A percentile compares a stretch with the other conserved stretches of the same genome.
Evolutionary conservation across 208 protist genomes (phyloP).

Genomic region (Blastocrithidia nonstop): DNA sequence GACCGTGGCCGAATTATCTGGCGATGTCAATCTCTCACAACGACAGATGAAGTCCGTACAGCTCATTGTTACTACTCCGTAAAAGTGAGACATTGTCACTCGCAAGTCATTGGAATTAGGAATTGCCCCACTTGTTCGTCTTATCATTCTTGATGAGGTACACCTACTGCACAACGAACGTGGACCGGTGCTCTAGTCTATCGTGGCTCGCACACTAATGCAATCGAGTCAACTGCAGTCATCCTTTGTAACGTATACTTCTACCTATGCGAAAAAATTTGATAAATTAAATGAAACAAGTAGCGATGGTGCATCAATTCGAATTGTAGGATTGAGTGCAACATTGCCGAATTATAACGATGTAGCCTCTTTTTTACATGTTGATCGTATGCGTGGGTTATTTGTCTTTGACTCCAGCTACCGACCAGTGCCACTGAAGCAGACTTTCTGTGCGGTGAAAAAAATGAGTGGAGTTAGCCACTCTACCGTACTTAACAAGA

Average conservation of each 20-base stretch:
- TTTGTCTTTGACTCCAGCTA: slow-evolving; percentile 92
- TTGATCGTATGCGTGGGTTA: slow-evolving; percentile 85
- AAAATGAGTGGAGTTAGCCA: slow-evolving; percentile 90
- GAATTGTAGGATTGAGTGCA: slow-evolving; percentile 98
- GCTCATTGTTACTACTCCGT: slow-evolving; percentile 98
- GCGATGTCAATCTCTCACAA: slow-evolving; percentile 94
- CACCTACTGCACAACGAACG: slow-evolving; percentile 99
- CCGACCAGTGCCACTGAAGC: slow-evolving; percentile 95
- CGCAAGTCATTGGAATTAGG: slow-evolving; percentile 94
- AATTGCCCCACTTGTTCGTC: slow-evolving; percentile 58
- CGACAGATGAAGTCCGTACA: slow-evolving; percentile 94
- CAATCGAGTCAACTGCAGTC: slow-evolving; percentile 43
- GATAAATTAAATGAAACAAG: neutral
- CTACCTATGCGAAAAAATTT: too few species aligned
- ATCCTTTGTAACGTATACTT: too few species aligned
- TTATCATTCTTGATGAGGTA: slow-evolving; percentile 97
- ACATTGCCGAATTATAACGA: slow-evolving; percentile 99
- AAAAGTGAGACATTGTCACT: slow-evolving; percentile 99
- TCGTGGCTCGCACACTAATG: slow-evolving; percentile 93
- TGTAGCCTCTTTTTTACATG: slow-evolving; percentile 97
- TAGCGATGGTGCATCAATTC: slow-evolving; percentile 65
- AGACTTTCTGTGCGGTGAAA: slow-evolving; percentile 96
- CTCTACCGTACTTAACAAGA: slow-evolving; percentile 94
- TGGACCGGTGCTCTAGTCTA: slow-evolving; percentile 97
- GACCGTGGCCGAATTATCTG: slow-evolving; percentile 94